Conservation (phyloP, 148 eudicot genomes). For the Diospyros lotus region DNA sequence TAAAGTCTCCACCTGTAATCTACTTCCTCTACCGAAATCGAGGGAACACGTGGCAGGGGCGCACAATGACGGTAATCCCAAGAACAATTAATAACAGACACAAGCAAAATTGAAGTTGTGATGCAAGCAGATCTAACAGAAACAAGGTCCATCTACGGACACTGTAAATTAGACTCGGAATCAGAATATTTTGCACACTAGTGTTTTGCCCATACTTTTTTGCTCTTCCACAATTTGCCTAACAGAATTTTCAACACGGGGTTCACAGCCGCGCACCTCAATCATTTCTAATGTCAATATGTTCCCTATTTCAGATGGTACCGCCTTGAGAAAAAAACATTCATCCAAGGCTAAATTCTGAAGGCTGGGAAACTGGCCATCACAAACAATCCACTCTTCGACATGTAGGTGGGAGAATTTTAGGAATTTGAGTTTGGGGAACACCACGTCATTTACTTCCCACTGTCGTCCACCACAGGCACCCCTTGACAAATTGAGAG, state of each 20-base stretch:
- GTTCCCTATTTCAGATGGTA: background rate
- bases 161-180: too few species aligned
- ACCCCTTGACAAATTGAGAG: background rate
- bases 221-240: background rate
- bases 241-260: background rate
- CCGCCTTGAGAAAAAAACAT: background rate
- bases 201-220: background rate
- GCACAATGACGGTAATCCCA: too few species aligned
- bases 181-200: too few species aligned
- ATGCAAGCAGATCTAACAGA: too few species aligned
- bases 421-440: background rate
- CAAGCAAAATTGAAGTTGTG: too few species aligned
- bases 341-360: background rate
- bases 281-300: slow-evolving; percentile 2
- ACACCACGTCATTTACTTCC: background rate
- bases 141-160: too few species aligned
- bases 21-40: too few species aligned
- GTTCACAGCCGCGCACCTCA: background rate
- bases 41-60: too few species aligned
- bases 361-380: background rate
- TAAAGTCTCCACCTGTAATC: too few species aligned
- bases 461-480: background rate
- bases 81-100: too few species aligned
- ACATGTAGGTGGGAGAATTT: background rate
- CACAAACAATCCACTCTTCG: background rate